Conservation (phyloP, 2,329 filamentous ascomycete genomes). For the Venturia effusa region DNA sequence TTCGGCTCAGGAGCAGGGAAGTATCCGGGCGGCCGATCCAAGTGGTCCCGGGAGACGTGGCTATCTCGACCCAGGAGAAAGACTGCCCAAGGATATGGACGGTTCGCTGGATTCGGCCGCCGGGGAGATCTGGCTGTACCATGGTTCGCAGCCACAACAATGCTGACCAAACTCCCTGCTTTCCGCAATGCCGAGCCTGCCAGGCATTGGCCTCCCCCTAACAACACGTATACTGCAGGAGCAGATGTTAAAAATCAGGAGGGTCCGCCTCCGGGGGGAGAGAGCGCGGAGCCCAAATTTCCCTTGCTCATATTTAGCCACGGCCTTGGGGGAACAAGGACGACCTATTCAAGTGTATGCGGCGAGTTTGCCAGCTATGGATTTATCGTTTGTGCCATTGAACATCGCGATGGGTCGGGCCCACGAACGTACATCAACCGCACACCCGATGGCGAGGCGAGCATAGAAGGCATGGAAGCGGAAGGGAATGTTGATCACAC, state of each 20-base stretch:
- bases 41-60: slow-evolving; percentile 49
- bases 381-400: slow-evolving; percentile 53
- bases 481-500: slow-evolving; percentile 24
- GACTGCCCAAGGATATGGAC: slow-evolving; percentile 51
- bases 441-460: slow-evolving; percentile 28
- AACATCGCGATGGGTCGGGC: slow-evolving; percentile 55
- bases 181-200: slow-evolving; percentile 51
- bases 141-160: slow-evolving; percentile 45
- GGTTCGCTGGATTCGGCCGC: slow-evolving; percentile 43
- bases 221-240: slow-evolving; percentile 23
- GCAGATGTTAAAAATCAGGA: slow-evolving; percentile 28
- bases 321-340: slow-evolving; percentile 52
- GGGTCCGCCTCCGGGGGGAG: slow-evolving; percentile 15
- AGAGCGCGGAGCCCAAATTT: slow-evolving; percentile 36
- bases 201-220: slow-evolving; percentile 40
- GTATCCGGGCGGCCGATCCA: slow-evolving; percentile 29
- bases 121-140: slow-evolving; percentile 39
- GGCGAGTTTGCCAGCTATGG: slow-evolving; percentile 57
- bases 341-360: slow-evolving; percentile 51
- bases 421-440: slow-evolving; percentile 52
- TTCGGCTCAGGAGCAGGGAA: slow-evolving; percentile 29
- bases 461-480: slow-evolving; percentile 18
- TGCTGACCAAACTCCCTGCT: slow-evolving; percentile 55
- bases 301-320: slow-evolving; percentile 57
- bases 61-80: slow-evolving; percentile 46